A percentile compares a stretch with the other conserved stretches of the same genome.
These are phyloP conservation scores for Flaveria trinervia DNA, from an alignment of 129 eudicot genomes.

Conservation along the genomic window DNA sequence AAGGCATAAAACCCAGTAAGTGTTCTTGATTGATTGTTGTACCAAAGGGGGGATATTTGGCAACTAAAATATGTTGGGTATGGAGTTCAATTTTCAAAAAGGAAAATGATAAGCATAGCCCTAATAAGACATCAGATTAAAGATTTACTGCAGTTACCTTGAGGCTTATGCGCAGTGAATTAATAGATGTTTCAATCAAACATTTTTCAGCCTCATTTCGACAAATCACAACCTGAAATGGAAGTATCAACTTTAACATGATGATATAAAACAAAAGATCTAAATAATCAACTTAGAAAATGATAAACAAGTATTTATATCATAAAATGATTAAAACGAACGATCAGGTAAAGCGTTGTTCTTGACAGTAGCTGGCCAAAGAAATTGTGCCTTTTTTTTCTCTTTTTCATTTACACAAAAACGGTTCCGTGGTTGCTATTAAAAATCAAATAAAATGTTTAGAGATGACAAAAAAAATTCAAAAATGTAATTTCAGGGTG, in stretches of 20 bases:
- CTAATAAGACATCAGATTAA: background rate
- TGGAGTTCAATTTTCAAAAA: background rate
- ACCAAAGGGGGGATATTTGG: background rate
- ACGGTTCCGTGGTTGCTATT: background rate
- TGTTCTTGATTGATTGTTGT: slow-evolving; percentile 4
- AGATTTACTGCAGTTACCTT: slow-evolving; percentile 46
- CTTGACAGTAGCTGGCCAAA: background rate
- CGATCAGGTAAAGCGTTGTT: background rate
- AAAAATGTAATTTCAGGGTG: background rate
- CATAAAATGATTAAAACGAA: too few species aligned
- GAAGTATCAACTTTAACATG: background rate
- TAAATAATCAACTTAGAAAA: slow-evolving; percentile 1
- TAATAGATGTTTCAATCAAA: slow-evolving; percentile 94
- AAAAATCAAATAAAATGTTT: background rate
- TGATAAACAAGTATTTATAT: too few species aligned
- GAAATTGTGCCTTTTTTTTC: background rate
- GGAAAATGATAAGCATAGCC: background rate
- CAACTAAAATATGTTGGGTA: slow-evolving; percentile 15
- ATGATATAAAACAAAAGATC: slow-evolving; percentile 5
- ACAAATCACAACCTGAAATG: slow-evolving; percentile 79
- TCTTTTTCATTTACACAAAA: background rate
- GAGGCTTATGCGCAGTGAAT: slow-evolving; percentile 91
- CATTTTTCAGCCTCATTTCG: slow-evolving; percentile 99
- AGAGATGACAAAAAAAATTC: background rate
- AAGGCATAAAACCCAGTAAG: too few species aligned